Evolutionary conservation across 495 filamentous ascomycete species (phyloP), one percentile per base, ranked within the genome.

Genomic region (Annulohypoxylon moriforme): DNA sequence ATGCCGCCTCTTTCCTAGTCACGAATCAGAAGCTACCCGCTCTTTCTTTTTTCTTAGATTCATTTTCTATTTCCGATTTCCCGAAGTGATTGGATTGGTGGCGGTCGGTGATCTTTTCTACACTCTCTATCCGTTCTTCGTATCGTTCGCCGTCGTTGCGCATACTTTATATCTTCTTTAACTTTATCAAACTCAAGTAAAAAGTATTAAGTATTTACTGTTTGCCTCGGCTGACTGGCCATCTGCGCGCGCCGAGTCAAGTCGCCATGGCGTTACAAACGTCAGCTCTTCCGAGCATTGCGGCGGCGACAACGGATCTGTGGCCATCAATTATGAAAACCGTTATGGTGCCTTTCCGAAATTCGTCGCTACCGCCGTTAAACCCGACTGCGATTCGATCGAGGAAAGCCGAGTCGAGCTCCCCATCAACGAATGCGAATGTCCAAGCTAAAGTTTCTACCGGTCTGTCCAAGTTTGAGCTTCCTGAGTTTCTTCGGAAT

Each of bases 321-420:
- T 88, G 84, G 85, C 86, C 88, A 22, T 85, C 86, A 16, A 80
- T 89, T 64, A 80, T 83, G 40, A 83, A 79, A 65, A 77, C 82
- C 18, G 73, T 89, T 53, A 71, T 77, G 16, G 58, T 81, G 16
- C 82, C 87, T 22, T 85, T 81, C 79, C 78, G 78, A 53, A 46
- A 70, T n/a, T 36, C 67, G 6, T 68, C 66, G 24, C 53, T 69
- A 31, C 53, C 62, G 18, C 55, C 47, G 20, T 40, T 40, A 25
- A 71, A 67, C 25, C 58, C 55, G 57, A 67, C 33, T 50, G 33
- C 42, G 11, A 60, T 64, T 59, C 42, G 29, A 60, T 36, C 64
- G 9, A 56, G 53, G 46, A 66, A 61, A 20, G 25, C 55, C 50
- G 50, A 55, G 40, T 63, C 76, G 13, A 64, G n/a, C 6, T 24